These are phyloP conservation scores for Phytophthora cactorum DNA, from an alignment of 352 stramenopile species.

Conservation along the genomic window DNA sequence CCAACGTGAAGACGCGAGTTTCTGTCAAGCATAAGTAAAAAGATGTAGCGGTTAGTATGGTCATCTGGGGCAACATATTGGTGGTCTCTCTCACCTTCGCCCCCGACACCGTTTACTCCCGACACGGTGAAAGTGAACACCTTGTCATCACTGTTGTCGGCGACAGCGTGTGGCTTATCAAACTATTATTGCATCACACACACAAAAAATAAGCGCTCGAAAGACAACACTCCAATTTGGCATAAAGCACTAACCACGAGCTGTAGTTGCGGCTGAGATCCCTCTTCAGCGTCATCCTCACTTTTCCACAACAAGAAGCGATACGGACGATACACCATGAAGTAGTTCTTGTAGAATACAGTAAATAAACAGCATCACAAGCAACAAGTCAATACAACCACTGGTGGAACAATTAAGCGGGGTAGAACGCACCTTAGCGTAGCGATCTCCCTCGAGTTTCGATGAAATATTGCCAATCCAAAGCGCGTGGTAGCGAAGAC, in stretches of 20 bases:
- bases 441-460: constrained; percentile 71
- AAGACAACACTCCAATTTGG: not conserved
- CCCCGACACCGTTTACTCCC: constrained; percentile 52
- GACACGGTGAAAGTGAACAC: constrained; percentile 69
- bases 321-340: constrained; percentile 68
- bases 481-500: constrained; percentile 73
- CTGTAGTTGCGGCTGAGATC: constrained; percentile 55
- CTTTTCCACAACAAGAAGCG: constrained; percentile 86
- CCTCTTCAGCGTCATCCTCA: constrained; percentile 72
- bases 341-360: constrained; percentile 45
- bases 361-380: constrained; percentile 12
- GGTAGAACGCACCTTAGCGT: constrained; percentile 54
- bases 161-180: constrained; percentile 63
- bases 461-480: constrained; percentile 69
- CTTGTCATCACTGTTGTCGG: constrained; percentile 67
- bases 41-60: constrained; percentile 3
- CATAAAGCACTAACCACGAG: constrained; percentile 55
- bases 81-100: constrained; percentile 49
- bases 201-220: constrained; percentile 12
- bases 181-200: constrained; percentile 49
- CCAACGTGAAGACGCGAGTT: constrained; percentile 73
- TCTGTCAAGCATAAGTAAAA: constrained; percentile 39
- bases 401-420: not conserved
- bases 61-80: not conserved
- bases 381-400: constrained; percentile 11